phyloP scores from a whole-genome alignment of 2,329 filamentous ascomycete species.

The Phialophora chinensis region DNA sequence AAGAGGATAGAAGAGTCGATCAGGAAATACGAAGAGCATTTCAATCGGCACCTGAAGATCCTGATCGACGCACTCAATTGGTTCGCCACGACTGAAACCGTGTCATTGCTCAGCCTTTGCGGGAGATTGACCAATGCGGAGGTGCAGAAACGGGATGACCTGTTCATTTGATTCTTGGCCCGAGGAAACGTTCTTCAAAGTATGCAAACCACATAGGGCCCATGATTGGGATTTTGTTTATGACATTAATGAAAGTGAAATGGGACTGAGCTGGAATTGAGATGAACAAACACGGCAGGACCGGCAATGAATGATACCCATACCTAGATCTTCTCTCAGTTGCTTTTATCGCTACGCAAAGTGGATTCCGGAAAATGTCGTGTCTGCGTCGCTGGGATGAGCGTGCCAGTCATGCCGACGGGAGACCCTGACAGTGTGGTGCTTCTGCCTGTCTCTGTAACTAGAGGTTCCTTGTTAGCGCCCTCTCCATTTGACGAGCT shows the following conservation, averaged over 20 bases:
- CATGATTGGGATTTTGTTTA: not conserved
- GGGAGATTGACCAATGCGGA: constrained; percentile 66
- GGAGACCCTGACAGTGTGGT: too few relatives aligned
- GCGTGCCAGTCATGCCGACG: too few relatives aligned
- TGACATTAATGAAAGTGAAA: not conserved
- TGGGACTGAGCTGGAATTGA: not conserved
- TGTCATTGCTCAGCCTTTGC: constrained; percentile 87
- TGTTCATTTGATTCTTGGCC: constrained; percentile 27
- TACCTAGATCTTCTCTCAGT: too few relatives aligned
- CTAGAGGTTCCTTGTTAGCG: too few relatives aligned
- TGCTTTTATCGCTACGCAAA: too few relatives aligned
- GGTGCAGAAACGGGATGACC: constrained; percentile 39
- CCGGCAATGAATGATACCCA: too few relatives aligned
- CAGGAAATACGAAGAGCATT: constrained; percentile 90
- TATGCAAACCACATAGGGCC: not conserved
- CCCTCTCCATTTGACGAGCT: too few relatives aligned
- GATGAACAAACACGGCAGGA: too few relatives aligned
- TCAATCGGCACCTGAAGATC: constrained; percentile 89
- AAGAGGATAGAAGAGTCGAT: constrained; percentile 85
- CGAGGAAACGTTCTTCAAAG: not conserved
- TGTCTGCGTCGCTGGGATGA: too few relatives aligned
- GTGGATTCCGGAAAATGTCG: too few relatives aligned
- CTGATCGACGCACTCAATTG: constrained; percentile 93
- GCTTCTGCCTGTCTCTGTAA: too few relatives aligned
- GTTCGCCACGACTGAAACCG: constrained; percentile 95